Percentiles rank a stretch among this genome's conserved stretches.
These are phyloP conservation scores for Gaultheria prostrata DNA, from an alignment of 148 eudicot genomes.

Conservation along the genomic window DNA sequence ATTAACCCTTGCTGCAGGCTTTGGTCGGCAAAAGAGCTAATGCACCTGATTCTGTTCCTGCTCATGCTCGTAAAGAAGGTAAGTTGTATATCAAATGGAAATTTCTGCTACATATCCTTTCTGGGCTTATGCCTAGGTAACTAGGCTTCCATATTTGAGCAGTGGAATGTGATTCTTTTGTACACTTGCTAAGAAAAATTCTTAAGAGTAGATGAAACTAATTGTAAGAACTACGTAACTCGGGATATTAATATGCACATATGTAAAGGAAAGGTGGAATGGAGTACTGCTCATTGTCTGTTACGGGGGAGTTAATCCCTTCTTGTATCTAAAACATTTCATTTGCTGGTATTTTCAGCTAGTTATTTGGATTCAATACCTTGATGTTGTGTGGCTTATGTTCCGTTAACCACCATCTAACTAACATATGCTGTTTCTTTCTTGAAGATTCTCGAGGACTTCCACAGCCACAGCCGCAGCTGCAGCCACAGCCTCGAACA, in stretches of 20 bases:
- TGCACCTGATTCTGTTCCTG: slow-evolving; percentile 42
- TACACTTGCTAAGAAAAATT: background rate
- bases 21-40: slow-evolving; percentile 60
- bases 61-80: slow-evolving; percentile 66
- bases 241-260: background rate
- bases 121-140: background rate
- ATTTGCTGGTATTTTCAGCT: background rate
- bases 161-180: slow-evolving; percentile 1
- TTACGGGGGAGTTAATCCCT: background rate
- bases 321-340: background rate
- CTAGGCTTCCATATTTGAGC: background rate
- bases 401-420: background rate
- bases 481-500: slow-evolving; percentile 32
- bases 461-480: slow-evolving; percentile 23
- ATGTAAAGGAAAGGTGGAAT: background rate
- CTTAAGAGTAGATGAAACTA: background rate
- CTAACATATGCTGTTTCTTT: slow-evolving; percentile 22
- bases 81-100: background rate
- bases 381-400: background rate
- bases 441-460: slow-evolving; percentile 42
- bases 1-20: slow-evolving; percentile 42
- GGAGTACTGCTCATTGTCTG: background rate
- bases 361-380: background rate
- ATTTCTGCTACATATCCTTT: background rate
- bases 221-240: background rate